Evolutionary conservation across 257 asterid genomes (phyloP).

Genomic region (Prunella vulgaris): DNA sequence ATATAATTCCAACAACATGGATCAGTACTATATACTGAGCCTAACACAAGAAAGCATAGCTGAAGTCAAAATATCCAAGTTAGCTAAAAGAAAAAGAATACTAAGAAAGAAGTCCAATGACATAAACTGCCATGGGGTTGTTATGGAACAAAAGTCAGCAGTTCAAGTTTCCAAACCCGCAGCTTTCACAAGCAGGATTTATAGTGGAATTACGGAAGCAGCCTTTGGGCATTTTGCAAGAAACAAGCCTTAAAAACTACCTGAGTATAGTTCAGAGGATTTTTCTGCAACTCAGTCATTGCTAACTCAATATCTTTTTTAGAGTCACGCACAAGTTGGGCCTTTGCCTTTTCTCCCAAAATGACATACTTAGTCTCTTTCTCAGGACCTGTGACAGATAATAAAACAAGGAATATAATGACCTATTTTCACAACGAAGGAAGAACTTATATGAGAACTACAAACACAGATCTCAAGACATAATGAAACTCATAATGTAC

Average conservation of each 20-base stretch:
- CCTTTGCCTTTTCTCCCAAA: slow-evolving; percentile 97
- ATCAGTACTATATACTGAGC: neutral
- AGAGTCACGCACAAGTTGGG: slow-evolving; percentile 84
- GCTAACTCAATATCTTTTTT: slow-evolving; percentile 57
- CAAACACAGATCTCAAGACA: neutral
- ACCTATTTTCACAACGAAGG: neutral
- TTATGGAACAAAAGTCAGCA: neutral
- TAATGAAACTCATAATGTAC: slow-evolving; percentile 24
- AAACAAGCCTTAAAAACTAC: slow-evolving; percentile 27
- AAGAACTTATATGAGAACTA: neutral
- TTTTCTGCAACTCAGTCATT: slow-evolving; percentile 81
- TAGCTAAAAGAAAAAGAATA: neutral
- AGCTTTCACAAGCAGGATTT: neutral
- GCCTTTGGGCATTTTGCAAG: neutral
- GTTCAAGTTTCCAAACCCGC: neutral
- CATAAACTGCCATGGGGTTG: neutral
- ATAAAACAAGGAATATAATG: neutral
- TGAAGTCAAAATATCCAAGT: neutral
- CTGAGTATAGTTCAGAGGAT: slow-evolving; percentile 94
- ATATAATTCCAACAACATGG: neutral
- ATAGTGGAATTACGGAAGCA: neutral
- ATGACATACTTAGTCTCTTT: slow-evolving; percentile 67
- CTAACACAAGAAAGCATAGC: neutral
- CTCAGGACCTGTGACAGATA: slow-evolving; percentile 59
- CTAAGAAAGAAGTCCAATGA: neutral